These are phyloP conservation scores for Cytospora chrysosperma DNA, from an alignment of 2,329 filamentous ascomycete species.

Conservation along the genomic window DNA sequence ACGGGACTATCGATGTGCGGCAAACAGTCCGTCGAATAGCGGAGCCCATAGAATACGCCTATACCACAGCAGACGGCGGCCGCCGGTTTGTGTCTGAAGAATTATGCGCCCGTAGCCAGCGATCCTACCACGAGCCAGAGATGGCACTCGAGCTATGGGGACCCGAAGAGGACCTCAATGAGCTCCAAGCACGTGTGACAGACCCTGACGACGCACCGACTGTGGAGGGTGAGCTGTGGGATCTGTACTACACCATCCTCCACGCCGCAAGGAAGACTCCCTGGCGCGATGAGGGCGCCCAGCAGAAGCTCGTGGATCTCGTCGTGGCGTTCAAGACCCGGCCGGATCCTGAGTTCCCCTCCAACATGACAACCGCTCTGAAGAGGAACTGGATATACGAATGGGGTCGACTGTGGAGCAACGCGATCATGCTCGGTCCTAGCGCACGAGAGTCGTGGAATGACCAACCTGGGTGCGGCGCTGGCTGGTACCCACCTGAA, in stretches of 20 bases:
- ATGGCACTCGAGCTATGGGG: slow-evolving; percentile 12
- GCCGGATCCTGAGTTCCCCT: slow-evolving; percentile 20
- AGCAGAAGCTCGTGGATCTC: slow-evolving; percentile 23
- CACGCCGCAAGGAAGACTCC: slow-evolving; percentile 26
- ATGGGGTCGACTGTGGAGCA: background rate
- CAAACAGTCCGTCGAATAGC: slow-evolving; percentile 1
- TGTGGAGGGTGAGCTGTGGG: slow-evolving; percentile 25
- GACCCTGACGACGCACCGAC: background rate
- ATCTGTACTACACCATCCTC: slow-evolving; percentile 26
- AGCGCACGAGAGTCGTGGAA: slow-evolving; percentile 25
- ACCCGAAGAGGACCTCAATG: background rate
- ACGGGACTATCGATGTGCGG: background rate
- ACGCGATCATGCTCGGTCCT: slow-evolving; percentile 14
- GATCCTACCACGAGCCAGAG: background rate
- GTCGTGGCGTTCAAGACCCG: slow-evolving; percentile 23
- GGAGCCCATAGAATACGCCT: slow-evolving; percentile 11
- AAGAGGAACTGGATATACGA: background rate
- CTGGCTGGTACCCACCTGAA: slow-evolving; percentile 25
- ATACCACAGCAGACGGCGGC: slow-evolving; percentile 13
- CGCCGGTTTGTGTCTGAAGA: slow-evolving; percentile 9
- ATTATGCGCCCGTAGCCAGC: background rate
- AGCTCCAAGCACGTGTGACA: background rate
- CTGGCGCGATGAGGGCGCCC: slow-evolving; percentile 18
- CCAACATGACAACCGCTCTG: slow-evolving; percentile 2
- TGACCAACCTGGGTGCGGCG: slow-evolving; percentile 23